A percentile compares a stretch with the other conserved stretches of the same genome.
These are phyloP conservation scores for Pichia exigua DNA, from an alignment of 805 yeast species.

Conservation along the genomic window DNA sequence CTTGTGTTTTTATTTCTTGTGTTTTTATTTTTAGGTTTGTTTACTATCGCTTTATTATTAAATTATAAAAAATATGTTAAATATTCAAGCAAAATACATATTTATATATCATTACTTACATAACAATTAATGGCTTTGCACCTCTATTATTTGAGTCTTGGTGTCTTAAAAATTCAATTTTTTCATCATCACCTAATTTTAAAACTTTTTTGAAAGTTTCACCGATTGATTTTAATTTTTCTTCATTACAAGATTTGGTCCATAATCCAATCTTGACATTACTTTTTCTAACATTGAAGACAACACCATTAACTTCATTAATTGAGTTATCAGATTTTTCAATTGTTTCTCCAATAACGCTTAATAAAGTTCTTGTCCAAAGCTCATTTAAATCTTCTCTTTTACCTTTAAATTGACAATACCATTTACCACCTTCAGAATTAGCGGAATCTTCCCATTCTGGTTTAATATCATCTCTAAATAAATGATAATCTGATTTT, in stretches of 20 bases:
- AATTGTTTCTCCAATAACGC: slow-evolving; percentile 92
- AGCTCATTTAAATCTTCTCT: slow-evolving; percentile 66
- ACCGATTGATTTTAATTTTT: slow-evolving; percentile 66
- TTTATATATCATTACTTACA: slow-evolving; percentile 8
- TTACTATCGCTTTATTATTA: neutral
- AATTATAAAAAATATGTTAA: neutral
- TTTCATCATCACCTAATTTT: slow-evolving; percentile 64
- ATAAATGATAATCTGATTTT: slow-evolving; percentile 90
- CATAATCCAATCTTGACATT: slow-evolving; percentile 84
- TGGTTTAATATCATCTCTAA: slow-evolving; percentile 89
- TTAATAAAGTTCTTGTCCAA: slow-evolving; percentile 84
- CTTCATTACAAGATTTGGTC: slow-evolving; percentile 74
- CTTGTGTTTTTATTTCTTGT: neutral
- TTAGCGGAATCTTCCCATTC: slow-evolving; percentile 97
- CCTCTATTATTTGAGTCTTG: slow-evolving; percentile 34
- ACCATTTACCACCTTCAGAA: slow-evolving; percentile 92
- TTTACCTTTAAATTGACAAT: slow-evolving; percentile 63
- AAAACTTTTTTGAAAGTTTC: slow-evolving; percentile 80
- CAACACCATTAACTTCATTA: slow-evolving; percentile 92
- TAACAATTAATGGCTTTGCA: slow-evolving; percentile 22
- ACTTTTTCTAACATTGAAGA: slow-evolving; percentile 77
- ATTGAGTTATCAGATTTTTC: slow-evolving; percentile 47
- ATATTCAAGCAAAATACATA: neutral
- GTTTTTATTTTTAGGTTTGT: neutral
- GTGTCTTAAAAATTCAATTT: slow-evolving; percentile 73